Conservation (phyloP, 2,329 filamentous ascomycete species). For the Xylariaceae sp. region DNA sequence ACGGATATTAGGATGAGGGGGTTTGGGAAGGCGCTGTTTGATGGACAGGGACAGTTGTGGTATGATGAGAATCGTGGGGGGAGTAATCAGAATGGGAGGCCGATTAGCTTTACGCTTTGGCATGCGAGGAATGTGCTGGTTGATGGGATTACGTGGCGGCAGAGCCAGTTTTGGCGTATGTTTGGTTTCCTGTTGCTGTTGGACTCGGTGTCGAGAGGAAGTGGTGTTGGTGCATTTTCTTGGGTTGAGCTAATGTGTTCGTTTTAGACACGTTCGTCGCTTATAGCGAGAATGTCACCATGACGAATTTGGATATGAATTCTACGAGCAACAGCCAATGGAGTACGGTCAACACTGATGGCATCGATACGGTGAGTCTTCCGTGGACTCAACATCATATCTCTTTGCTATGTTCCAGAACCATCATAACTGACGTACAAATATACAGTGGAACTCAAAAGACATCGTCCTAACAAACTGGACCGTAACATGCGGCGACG, state of each 20-base stretch:
- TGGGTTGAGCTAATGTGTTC: not conserved
- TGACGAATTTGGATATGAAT: conserved; percentile 51
- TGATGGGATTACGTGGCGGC: conserved; percentile 42
- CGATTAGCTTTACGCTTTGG: conserved; percentile 44
- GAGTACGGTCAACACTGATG: conserved; percentile 48
- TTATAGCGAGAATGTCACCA: conserved; percentile 45
- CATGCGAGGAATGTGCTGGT: conserved; percentile 41
- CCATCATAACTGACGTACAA: not conserved
- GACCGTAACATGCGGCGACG: conserved; percentile 39
- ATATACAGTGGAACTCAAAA: conserved; percentile 41
- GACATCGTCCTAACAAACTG: conserved; percentile 43
- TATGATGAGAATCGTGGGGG: conserved; percentile 40
- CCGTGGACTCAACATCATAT: not conserved
- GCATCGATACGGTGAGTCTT: conserved; percentile 37
- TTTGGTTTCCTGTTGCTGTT: conserved; percentile 26
- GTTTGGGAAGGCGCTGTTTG: conserved; percentile 43
- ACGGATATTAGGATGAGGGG: conserved; percentile 45
- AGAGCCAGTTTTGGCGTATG: conserved; percentile 47
- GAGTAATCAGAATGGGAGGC: conserved; percentile 41
- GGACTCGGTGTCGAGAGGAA: too few species aligned
- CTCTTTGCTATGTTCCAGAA: not conserved
- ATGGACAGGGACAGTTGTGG: conserved; percentile 44
- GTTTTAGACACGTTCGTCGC: conserved; percentile 31
- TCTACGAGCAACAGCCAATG: conserved; percentile 41
- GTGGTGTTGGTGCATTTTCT: too few species aligned